phyloP scores from a whole-genome alignment of 371 early-diverging fungal species.

The Mortierella sp. region DNA sequence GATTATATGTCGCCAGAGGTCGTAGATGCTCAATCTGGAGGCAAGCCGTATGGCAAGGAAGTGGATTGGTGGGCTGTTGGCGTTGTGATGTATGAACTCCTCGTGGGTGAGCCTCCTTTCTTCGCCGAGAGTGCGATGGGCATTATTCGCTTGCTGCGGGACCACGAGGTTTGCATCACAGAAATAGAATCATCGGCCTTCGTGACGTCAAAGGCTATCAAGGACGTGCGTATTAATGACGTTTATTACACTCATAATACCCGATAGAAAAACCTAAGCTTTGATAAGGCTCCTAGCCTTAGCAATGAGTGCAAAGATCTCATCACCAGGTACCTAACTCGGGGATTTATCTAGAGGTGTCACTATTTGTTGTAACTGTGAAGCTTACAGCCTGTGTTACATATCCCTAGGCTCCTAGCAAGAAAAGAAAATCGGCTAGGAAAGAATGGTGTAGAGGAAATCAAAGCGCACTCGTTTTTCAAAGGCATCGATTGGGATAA shows the following conservation, averaged over 20 bases:
- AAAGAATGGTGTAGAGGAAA: constrained; percentile 74
- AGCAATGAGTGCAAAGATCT: constrained; percentile 45
- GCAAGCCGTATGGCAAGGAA: constrained; percentile 85
- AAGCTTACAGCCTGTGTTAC: background rate
- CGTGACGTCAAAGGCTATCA: background rate
- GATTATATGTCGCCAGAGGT: constrained; percentile 98
- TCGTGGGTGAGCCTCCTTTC: constrained; percentile 97
- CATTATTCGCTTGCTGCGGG: constrained; percentile 86
- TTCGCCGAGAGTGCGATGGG: constrained; percentile 85
- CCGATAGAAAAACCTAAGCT: constrained; percentile 61
- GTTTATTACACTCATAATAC: background rate
- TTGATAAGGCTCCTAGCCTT: constrained; percentile 34
- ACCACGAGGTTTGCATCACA: constrained; percentile 65
- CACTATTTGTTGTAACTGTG: background rate
- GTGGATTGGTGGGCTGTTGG: constrained; percentile 99
- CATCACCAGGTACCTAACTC: constrained; percentile 33
- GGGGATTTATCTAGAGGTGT: background rate
- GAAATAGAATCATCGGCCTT: background rate
- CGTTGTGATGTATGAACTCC: constrained; percentile 97
- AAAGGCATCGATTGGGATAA: constrained; percentile 80
- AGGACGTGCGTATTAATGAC: background rate
- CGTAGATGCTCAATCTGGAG: constrained; percentile 72
- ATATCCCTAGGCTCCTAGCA: constrained; percentile 73
- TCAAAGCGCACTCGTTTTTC: constrained; percentile 90
- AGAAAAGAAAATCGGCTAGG: constrained; percentile 84